Conservation (phyloP, 768 basidiomycete genomes). For the Nidularia pulvinata region DNA sequence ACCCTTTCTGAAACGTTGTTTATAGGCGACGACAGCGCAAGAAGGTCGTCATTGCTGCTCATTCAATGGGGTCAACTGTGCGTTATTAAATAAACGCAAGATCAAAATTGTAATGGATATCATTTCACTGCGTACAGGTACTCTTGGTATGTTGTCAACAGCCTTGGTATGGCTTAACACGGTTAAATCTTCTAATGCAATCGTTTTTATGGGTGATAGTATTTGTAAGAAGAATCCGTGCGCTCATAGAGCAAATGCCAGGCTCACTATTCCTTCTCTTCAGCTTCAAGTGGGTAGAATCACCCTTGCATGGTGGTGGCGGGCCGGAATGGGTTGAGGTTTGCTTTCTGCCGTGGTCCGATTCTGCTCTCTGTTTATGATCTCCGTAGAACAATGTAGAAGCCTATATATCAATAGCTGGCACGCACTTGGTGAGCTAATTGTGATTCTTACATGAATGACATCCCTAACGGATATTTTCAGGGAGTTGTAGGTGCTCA, state of each 20-base stretch:
- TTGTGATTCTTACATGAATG: background rate
- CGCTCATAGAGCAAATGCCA: background rate
- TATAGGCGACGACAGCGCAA: conserved; percentile 64
- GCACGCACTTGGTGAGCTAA: conserved; percentile 74
- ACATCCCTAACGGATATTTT: conserved; percentile 1
- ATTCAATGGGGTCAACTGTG: conserved; percentile 87
- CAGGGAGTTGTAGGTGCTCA: conserved; percentile 70
- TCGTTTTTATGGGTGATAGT: conserved; percentile 17
- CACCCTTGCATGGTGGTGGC: conserved; percentile 76
- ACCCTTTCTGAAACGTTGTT: background rate
- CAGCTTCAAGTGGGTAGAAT: conserved; percentile 98
- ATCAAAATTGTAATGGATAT: background rate
- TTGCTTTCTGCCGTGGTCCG: conserved; percentile 3
- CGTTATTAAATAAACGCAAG: conserved; percentile 12
- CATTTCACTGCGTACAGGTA: conserved; percentile 23
- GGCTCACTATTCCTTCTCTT: background rate
- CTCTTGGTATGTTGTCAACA: conserved; percentile 41
- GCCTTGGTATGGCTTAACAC: too few relatives aligned
- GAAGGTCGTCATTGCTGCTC: conserved; percentile 83
- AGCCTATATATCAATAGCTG: conserved; percentile 81
- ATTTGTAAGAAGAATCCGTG: conserved; percentile 63
- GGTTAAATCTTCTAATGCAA: too few relatives aligned
- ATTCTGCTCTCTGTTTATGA: background rate
- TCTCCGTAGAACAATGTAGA: conserved; percentile 74
- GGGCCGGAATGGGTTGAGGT: conserved; percentile 94